Evolutionary conservation across 2,329 filamentous ascomycete species (phyloP).

Genomic region (Pseudopithomyces chartarum): DNA sequence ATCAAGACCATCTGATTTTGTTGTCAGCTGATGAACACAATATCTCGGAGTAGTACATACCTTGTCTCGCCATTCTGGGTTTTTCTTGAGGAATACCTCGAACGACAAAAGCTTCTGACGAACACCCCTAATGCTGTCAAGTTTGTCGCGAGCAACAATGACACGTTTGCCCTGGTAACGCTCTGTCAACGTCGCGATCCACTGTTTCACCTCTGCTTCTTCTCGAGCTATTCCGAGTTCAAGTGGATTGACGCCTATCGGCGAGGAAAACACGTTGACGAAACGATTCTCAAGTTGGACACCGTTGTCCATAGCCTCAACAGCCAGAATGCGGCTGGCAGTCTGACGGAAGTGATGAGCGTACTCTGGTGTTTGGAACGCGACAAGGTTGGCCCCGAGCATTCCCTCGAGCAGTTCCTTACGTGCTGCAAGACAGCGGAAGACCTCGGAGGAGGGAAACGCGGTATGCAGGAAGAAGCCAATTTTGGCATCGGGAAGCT

Average conservation of each 20-base stretch:
- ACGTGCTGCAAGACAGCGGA: slow-evolving; percentile 85
- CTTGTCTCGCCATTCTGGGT: slow-evolving; percentile 85
- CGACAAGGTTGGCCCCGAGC: slow-evolving; percentile 88
- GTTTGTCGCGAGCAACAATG: slow-evolving; percentile 91
- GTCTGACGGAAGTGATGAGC: slow-evolving; percentile 94
- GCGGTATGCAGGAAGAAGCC: slow-evolving; percentile 95
- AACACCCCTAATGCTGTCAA: slow-evolving; percentile 90
- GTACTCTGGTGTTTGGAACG: slow-evolving; percentile 94
- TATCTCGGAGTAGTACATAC: slow-evolving; percentile 34
- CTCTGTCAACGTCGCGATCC: slow-evolving; percentile 80
- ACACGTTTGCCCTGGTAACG: slow-evolving; percentile 87
- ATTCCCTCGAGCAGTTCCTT: slow-evolving; percentile 89
- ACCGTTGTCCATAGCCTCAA: slow-evolving; percentile 86
- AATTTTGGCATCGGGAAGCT: slow-evolving; percentile 90
- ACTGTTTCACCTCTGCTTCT: slow-evolving; percentile 73
- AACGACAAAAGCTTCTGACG: slow-evolving; percentile 91
- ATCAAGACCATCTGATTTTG: slow-evolving; percentile 77
- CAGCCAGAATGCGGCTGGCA: slow-evolving; percentile 86
- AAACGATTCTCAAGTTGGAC: slow-evolving; percentile 92
- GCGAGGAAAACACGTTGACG: slow-evolving; percentile 81
- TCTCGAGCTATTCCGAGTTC: slow-evolving; percentile 73
- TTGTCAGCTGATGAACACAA: slow-evolving; percentile 5
- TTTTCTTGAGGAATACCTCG: slow-evolving; percentile 91
- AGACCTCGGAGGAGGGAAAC: slow-evolving; percentile 95
- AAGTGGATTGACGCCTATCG: slow-evolving; percentile 89